A percentile compares a stretch with the other conserved stretches of the same genome.
These are phyloP conservation scores for Yamadazyma spencermartinsiae DNA, from an alignment of 1,139 yeast species.

Conservation along the genomic window DNA sequence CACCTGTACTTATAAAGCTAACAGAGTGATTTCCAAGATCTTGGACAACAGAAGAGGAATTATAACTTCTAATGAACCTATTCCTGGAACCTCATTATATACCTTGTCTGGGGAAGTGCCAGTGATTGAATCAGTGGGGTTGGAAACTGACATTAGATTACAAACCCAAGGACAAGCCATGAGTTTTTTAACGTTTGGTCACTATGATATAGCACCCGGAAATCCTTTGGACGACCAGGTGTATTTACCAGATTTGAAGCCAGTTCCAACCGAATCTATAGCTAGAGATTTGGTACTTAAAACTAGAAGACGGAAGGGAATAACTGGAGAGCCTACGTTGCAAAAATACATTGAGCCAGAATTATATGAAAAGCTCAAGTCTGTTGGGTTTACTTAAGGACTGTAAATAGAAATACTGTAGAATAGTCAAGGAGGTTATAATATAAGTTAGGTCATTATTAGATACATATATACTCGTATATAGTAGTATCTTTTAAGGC, in stretches of 20 bases:
- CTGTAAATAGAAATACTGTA: neutral
- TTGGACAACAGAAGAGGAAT: conserved; percentile 64
- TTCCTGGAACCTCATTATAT: conserved; percentile 75
- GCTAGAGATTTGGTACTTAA: conserved; percentile 90
- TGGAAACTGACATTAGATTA: conserved; percentile 81
- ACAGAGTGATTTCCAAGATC: conserved; percentile 46
- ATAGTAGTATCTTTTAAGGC: neutral
- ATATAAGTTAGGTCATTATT: no score
- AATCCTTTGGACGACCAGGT: conserved; percentile 77
- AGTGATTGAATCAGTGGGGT: conserved; percentile 85
- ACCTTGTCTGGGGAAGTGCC: conserved; percentile 70
- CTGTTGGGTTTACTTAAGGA: conserved; percentile 33
- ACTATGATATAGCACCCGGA: conserved; percentile 86
- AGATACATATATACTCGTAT: no score
- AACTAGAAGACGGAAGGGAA: conserved; percentile 84
- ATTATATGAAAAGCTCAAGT: conserved; percentile 53
- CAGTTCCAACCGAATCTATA: conserved; percentile 68
- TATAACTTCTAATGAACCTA: conserved; percentile 50
- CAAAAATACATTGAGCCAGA: conserved; percentile 69
- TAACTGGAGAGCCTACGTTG: conserved; percentile 74
- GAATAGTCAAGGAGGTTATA: no score
- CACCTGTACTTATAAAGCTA: conserved; percentile 52
- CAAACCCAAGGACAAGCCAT: conserved; percentile 79
- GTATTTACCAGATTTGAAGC: conserved; percentile 65
- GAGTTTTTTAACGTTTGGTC: conserved; percentile 62